phyloP scores from a whole-genome alignment of 2,329 filamentous ascomycete genomes.

The Diplodia scrobiculata region DNA sequence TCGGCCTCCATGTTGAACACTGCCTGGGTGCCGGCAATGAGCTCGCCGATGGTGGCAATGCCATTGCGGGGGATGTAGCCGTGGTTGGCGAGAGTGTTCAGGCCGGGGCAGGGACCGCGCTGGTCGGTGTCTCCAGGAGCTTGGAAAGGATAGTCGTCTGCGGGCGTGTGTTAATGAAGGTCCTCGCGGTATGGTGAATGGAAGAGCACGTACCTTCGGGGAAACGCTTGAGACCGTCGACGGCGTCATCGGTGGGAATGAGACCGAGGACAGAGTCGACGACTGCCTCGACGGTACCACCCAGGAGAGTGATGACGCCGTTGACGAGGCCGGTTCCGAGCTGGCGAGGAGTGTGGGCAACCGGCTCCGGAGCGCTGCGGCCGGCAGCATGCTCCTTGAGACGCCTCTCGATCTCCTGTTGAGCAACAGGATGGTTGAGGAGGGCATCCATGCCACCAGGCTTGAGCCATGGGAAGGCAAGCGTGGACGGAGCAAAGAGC shows the following conservation, averaged over 20 bases:
- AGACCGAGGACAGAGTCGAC: constrained; percentile 32
- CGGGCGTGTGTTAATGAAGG: not conserved
- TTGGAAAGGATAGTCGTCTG: constrained; percentile 36
- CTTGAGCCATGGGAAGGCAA: constrained; percentile 33
- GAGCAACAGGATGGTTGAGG: constrained; percentile 33
- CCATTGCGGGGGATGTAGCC: constrained; percentile 48
- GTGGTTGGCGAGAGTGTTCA: constrained; percentile 49
- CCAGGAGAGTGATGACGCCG: constrained; percentile 27
- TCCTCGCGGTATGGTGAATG: not conserved
- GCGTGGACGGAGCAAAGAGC: constrained; percentile 27
- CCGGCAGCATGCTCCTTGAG: constrained; percentile 25
- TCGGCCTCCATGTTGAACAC: constrained; percentile 47
- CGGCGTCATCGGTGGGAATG: constrained; percentile 31
- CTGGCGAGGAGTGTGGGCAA: constrained; percentile 14
- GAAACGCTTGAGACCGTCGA: constrained; percentile 33
- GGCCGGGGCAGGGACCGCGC: constrained; percentile 45
- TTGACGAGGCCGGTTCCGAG: constrained; percentile 27
- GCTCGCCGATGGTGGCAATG: constrained; percentile 41
- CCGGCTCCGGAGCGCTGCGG: not conserved
- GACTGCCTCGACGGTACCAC: constrained; percentile 30
- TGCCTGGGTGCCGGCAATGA: constrained; percentile 39
- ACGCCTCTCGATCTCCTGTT: constrained; percentile 29
- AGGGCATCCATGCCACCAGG: constrained; percentile 33
- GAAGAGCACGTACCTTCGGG: constrained; percentile 31
- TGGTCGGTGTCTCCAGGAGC: constrained; percentile 36